Percentiles rank a stretch among this genome's conserved stretches.
These are phyloP conservation scores for Calonectria pseudoturangicola DNA, from an alignment of 2,329 filamentous ascomycete genomes.

Conservation along the genomic window DNA sequence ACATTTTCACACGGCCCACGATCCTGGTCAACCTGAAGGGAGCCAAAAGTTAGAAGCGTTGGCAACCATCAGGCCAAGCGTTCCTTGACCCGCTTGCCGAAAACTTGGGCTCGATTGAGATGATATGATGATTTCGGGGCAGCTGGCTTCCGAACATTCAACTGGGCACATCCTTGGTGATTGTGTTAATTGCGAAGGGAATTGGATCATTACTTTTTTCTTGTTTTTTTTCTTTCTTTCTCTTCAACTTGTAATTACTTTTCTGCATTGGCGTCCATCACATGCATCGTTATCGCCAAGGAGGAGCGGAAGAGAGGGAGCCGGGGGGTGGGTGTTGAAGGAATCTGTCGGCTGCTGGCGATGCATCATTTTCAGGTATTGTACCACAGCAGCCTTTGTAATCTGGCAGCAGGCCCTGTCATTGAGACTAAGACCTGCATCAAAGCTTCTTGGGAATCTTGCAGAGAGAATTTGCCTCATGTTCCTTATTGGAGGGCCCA, in stretches of 20 bases:
- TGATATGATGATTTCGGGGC: slow-evolving; percentile 8
- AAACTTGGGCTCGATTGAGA: slow-evolving; percentile 4
- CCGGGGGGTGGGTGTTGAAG: not conserved
- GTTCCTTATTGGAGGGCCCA: slow-evolving; percentile 16
- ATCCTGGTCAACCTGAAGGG: slow-evolving; percentile 35
- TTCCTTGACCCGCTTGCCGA: slow-evolving; percentile 16
- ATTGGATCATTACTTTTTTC: slow-evolving; percentile 5
- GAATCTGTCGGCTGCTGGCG: no score
- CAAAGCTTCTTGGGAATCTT: not conserved
- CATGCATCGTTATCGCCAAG: not conserved
- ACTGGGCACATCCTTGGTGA: slow-evolving; percentile 13
- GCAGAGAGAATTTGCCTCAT: slow-evolving; percentile 1
- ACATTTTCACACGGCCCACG: slow-evolving; percentile 17
- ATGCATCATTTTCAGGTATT: slow-evolving; percentile 25
- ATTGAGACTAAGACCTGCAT: slow-evolving; percentile 32
- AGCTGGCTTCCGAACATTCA: slow-evolving; percentile 2
- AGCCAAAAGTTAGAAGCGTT: slow-evolving; percentile 1
- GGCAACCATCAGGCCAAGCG: slow-evolving; percentile 13
- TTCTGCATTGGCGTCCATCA: not conserved
- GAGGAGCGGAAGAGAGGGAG: not conserved
- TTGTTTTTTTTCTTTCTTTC: not conserved
- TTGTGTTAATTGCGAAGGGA: not conserved
- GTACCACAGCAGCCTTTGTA: slow-evolving; percentile 18
- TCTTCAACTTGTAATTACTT: not conserved
- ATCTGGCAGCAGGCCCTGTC: slow-evolving; percentile 29